These are phyloP conservation scores for Austropuccinia psidii DNA, from an alignment of 1,284 basidiomycete genomes.

Conservation along the genomic window DNA sequence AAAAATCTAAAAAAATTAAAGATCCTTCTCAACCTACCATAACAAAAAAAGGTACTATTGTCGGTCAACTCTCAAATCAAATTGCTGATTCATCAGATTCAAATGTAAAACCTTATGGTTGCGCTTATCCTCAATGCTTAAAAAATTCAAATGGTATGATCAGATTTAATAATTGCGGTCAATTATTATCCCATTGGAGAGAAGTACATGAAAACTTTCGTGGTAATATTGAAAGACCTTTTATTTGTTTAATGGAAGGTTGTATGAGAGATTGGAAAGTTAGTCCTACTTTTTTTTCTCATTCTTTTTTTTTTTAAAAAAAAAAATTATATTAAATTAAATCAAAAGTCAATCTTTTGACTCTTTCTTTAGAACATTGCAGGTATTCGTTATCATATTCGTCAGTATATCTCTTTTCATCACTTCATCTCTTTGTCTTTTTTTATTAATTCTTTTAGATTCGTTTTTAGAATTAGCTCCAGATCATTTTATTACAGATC, in stretches of 20 bases:
- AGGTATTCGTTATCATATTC: constrained; percentile 27
- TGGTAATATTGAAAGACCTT: not conserved
- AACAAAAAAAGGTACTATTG: not conserved
- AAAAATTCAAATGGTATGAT: not conserved
- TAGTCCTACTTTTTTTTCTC: not conserved
- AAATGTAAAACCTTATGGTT: not conserved
- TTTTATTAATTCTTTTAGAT: not conserved
- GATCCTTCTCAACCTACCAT: not conserved
- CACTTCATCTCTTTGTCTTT: not conserved
- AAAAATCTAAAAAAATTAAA: not conserved
- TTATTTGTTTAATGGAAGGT: constrained; percentile 26
- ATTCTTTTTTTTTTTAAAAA: not conserved
- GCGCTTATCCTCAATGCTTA: constrained; percentile 8
- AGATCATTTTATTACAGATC: constrained; percentile 19
- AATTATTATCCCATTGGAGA: constrained; percentile 19
- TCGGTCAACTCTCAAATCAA: not conserved
- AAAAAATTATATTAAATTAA: not conserved
- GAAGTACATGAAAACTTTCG: constrained; percentile 19
- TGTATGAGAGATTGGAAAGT: constrained; percentile 34
- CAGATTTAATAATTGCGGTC: not conserved
- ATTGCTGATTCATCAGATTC: not conserved
- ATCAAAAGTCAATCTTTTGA: not conserved
- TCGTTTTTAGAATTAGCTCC: constrained; percentile 4
- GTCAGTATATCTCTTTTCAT: not conserved
- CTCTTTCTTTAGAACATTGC: constrained; percentile 20